Conservation (phyloP, 2,329 filamentous ascomycete genomes). For the Penicillium sp. region DNA sequence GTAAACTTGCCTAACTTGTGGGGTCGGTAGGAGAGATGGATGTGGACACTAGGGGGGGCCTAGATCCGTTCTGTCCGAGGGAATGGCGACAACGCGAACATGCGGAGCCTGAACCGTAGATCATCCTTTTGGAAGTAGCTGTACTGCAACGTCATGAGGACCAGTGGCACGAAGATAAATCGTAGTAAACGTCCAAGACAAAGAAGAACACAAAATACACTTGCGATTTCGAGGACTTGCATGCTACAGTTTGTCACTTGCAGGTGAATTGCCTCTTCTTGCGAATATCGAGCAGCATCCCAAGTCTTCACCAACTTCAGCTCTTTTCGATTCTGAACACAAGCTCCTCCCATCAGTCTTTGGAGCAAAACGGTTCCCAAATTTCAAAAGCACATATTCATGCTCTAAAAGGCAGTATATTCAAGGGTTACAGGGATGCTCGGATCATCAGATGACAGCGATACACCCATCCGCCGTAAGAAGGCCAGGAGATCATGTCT, state of each 20-base stretch:
- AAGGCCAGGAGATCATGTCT: slow-evolving; percentile 16
- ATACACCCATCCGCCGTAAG: background rate
- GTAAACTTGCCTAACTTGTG: background rate
- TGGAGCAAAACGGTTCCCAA: background rate
- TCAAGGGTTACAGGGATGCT: background rate
- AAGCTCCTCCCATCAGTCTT: background rate
- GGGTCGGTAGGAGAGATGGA: background rate
- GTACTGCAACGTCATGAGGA: background rate
- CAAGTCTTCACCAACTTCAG: background rate
- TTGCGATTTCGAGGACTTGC: too few relatives aligned
- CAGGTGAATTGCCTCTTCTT: background rate
- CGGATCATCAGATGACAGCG: background rate
- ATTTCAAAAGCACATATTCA: background rate
- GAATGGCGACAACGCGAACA: background rate
- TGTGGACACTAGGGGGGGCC: background rate
- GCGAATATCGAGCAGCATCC: background rate
- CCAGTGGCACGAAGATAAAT: background rate
- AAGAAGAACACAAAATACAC: background rate
- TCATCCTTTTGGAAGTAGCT: background rate
- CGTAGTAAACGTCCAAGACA: too few relatives aligned
- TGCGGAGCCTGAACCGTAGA: slow-evolving; percentile 9
- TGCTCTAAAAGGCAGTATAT: background rate
- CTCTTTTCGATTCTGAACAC: background rate
- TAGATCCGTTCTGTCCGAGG: too few relatives aligned
- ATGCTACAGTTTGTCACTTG: background rate